Base-by-base conservation (phyloP, 192 early-diverging fungal species). In the Spizellomyces sp. region DNA sequence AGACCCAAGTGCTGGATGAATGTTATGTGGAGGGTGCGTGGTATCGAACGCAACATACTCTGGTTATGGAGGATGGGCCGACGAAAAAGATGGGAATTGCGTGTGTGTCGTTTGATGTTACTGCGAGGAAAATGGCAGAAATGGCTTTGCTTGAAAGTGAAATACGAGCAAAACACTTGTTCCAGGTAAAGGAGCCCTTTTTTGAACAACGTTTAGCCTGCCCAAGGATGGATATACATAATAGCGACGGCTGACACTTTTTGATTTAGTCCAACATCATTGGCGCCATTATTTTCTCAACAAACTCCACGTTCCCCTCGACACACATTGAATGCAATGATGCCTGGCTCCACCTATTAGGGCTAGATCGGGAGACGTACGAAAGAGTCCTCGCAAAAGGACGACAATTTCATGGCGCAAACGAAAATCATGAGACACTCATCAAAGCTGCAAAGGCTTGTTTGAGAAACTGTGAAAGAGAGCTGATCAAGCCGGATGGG, bases 151-250 rank as follows among this genome's bases (percentile, higher is more conserved):
- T n/a, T 12, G 50, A 54, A 54, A 54, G 50, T 19, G 50, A 54
- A 54, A n/a, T 54, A 19, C 50, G 50, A 19, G 50, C 50, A 54
- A 54, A 54, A 19, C 50, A 54, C 50, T 54, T 54, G 50, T 54
- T 54, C 50, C 50, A 54, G 50, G 50, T 54, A 2, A 54, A 4
- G 50, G 4, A 54, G 50, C 17, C n/a, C 50, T 54, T 54, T 12
- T 2, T 2, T 54, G 50, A 19, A n/a, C n/a, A 54, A 12, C 17
- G 50, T n/a, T 54, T 0, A 4, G 50, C 4, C 1, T 54, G 50
- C 4, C 27, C 27, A 36, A 36, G 3, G 3, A 36, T 36, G 27
- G 3, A 36, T 36, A 0, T 36, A 36, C 27, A 36, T n/a, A 36
- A 36, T 3, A 36, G 3, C 27, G 27, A 36, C 27, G 1, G 27